phyloP scores from a whole-genome alignment of 2,329 filamentous ascomycete genomes.

The Teratosphaeria pseudoeucalypti region DNA sequence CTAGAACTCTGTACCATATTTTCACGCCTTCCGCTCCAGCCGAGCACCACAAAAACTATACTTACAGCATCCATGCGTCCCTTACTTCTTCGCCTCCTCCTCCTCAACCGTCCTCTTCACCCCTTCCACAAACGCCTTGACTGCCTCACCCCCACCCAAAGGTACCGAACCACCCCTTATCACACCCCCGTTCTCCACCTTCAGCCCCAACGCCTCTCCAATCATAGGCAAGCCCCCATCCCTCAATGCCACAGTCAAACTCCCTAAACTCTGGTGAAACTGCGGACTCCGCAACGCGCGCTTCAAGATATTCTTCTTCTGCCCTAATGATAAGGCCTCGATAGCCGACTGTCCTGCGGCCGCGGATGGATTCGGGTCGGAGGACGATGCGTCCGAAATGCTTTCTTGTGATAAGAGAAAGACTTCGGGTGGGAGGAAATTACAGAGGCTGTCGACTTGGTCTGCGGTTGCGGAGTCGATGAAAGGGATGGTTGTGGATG shows the following conservation, averaged over 20 bases:
- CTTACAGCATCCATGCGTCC: background rate
- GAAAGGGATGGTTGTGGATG: slow-evolving; percentile 66
- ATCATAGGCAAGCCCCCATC: slow-evolving; percentile 87
- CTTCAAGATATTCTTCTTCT: slow-evolving; percentile 73
- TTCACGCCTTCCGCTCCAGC: background rate
- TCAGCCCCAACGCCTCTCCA: slow-evolving; percentile 71
- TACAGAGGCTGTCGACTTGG: slow-evolving; percentile 64
- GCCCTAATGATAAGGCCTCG: slow-evolving; percentile 57
- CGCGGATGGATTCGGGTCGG: slow-evolving; percentile 50
- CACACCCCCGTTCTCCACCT: slow-evolving; percentile 75
- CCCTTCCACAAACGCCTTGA: slow-evolving; percentile 84
- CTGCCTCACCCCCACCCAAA: slow-evolving; percentile 74
- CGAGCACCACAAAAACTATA: background rate
- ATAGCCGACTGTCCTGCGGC: slow-evolving; percentile 63
- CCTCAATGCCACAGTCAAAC: slow-evolving; percentile 74
- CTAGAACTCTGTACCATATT: background rate
- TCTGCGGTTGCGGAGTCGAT: slow-evolving; percentile 56
- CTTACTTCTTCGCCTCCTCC: slow-evolving; percentile 25
- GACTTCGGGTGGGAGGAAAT: slow-evolving; percentile 66
- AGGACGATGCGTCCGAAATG: slow-evolving; percentile 45
- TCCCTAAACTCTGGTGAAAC: slow-evolving; percentile 75
- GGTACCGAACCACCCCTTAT: slow-evolving; percentile 70
- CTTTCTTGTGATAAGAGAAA: slow-evolving; percentile 63
- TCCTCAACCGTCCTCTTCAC: slow-evolving; percentile 70
- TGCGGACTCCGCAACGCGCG: slow-evolving; percentile 82